Evolutionary conservation across 129 eudicot species (phyloP), one percentile per base, ranked within the genome.

Genomic region (Artemisia argyi): DNA sequence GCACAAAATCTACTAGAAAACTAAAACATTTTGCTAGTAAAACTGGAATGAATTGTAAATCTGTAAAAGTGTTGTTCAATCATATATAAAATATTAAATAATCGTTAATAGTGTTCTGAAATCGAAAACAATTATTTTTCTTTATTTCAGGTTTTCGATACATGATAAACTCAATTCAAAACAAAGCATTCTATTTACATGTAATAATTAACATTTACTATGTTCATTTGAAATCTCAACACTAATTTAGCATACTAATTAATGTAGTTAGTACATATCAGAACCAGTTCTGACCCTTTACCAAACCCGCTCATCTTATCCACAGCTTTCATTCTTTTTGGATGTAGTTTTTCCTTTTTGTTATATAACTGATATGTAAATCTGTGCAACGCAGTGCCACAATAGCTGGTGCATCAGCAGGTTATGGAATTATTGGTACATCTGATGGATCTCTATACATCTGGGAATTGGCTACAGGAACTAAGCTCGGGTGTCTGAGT

Each of bases 401-500:
- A 18, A 77, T 81, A 59, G 83, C 81, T 53, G 96, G 93, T 79
- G 76, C 84, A 61, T 73, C 95, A 71, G 83, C 82, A 78, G 93
- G 91, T 66, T 84, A 82, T 78, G 99, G 97, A 66, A 83, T 90
- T 51, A 79, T 94, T 32, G 91, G 89, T 65, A 90, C 86, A 64
- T 32, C 71, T 53, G 89, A 88, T 17, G 96, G 93, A 39, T 84
- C 55, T 51, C 82, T 88, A 15, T 84, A 84, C 81, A 73, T 88
- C 69, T 94, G 97, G 97, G 99, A 94, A 47, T 61, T 94, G 79
- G 69, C 96, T 17, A 82, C 96, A 17, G 97, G 99, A 58, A 65
- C 54, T 35, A 88, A 74, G 78, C 72, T 90, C 16, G 84, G 78
- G 16, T 80, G 63, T 74, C 69, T 94, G 66, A 89, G 78, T 30